phyloP scores from a whole-genome alignment of 495 filamentous ascomycete genomes.

The Trichoderma virens region DNA sequence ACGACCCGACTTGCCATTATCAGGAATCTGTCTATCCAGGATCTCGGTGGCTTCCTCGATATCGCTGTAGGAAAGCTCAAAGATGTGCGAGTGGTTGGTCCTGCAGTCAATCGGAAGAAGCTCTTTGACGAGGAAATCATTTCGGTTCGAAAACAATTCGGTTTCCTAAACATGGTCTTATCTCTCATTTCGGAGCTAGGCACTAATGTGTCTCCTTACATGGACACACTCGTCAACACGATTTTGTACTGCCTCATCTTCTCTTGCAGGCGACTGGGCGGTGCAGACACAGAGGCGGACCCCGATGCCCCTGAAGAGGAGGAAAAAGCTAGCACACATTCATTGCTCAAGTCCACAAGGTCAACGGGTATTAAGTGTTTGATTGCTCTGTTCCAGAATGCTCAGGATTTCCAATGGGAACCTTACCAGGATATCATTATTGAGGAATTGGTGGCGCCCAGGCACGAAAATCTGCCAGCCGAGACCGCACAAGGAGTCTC shows the following conservation, averaged over 20 bases:
- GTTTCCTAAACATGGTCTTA: conserved; percentile 82
- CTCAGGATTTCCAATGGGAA: conserved; percentile 57
- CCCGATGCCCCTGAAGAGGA: conserved; percentile 35
- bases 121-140: conserved; percentile 47
- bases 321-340: conserved; percentile 38
- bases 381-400: conserved; percentile 64
- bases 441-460: conserved; percentile 62
- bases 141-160: conserved; percentile 69
- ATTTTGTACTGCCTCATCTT: conserved; percentile 70
- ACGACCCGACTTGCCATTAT: conserved; percentile 54
- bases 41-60: conserved; percentile 71
- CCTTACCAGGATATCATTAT: conserved; percentile 63
- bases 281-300: conserved; percentile 17
- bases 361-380: conserved; percentile 72
- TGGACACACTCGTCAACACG: conserved; percentile 57
- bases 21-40: conserved; percentile 45
- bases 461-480: conserved; percentile 69
- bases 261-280: conserved; percentile 53
- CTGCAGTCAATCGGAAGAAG: conserved; percentile 37
- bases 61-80: conserved; percentile 69
- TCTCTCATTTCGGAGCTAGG: conserved; percentile 80
- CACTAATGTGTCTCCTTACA: conserved; percentile 53
- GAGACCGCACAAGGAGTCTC: conserved; percentile 89
- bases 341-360: conserved; percentile 61
- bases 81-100: conserved; percentile 46